Evolutionary conservation across 1,139 yeast species (phyloP), one percentile per base, ranked within the genome.

Genomic region (Kluyveromyces sp.): DNA sequence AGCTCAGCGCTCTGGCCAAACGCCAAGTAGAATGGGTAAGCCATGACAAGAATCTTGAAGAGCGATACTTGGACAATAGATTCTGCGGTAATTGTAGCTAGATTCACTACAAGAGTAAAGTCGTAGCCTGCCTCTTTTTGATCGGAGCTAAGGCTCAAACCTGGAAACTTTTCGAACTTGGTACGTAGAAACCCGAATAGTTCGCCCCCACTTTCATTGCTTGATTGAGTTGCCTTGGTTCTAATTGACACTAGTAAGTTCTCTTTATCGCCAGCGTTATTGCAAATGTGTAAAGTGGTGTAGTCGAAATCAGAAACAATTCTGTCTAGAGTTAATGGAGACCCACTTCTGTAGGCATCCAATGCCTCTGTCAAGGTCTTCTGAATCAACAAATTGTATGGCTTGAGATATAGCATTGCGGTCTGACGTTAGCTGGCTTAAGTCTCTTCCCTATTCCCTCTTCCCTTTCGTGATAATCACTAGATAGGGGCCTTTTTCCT

Each of bases 271-370:
- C 52, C 54, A 8, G 53, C 51, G 10, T 90, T 81, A 38, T 96
- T 90, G 42, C 95, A 83, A 53, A 94, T 73, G 67, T 90, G 97
- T 68, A 85, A 89, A 31, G 95, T 86, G 48, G 96, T 95, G 69
- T 89, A 89, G 67, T 92, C 98, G 61, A 92, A 92, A 70, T 92
- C 99, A 34, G 96, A 83, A 53, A 92, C 79, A 54, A 92, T 79
- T 65, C 97, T 79, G 67, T 92, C 97, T 57, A 92, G 75, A n/a
- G 84, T 73, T 51, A 79, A 72, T 3, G 83, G 80, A 15, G 66
- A 52, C 7, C 62, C 65, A 3, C 48, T 41, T 10, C 59, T 60
- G 33, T 59, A 62, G 5, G 63, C 60, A 4, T 63, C 60, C 28
- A 70, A 54, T 3, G 74, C 74, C 48, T 68, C 73, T 21, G 67